phyloP scores from a whole-genome alignment of 2,329 filamentous ascomycete genomes.

The Byssothecium circinans region DNA sequence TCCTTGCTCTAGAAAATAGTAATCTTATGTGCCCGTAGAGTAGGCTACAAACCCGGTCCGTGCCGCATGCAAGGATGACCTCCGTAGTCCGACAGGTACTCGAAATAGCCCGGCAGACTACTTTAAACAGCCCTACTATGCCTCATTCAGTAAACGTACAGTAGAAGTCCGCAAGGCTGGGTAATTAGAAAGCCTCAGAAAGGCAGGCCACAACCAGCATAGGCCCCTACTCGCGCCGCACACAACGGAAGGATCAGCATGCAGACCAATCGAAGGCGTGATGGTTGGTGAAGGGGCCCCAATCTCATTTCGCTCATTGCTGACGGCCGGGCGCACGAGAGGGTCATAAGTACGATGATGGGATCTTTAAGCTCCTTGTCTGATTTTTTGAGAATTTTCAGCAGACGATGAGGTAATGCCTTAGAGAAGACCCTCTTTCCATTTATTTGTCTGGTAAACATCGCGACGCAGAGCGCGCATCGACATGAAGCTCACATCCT shows the following conservation, averaged over 20 bases:
- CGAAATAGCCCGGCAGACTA: background rate
- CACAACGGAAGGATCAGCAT: too few relatives aligned
- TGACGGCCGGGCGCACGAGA: background rate
- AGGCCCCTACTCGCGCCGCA: too few relatives aligned
- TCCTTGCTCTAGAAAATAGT: too few relatives aligned
- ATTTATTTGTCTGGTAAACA: background rate
- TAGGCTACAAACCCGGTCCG: too few relatives aligned
- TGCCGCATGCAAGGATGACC: background rate
- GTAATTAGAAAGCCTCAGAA: background rate
- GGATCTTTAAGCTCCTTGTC: background rate
- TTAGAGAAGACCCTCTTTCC: background rate
- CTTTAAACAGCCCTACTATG: background rate
- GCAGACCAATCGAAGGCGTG: too few relatives aligned
- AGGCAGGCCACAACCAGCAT: too few relatives aligned
- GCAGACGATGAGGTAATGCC: background rate
- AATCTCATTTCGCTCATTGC: background rate
- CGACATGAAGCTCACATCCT: constrained; percentile 4
- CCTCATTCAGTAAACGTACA: background rate
- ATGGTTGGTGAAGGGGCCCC: background rate
- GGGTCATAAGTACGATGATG: background rate
- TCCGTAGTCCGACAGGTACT: background rate
- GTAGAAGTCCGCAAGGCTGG: background rate
- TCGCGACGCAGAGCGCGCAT: constrained; percentile 2
- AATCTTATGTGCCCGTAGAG: too few relatives aligned
- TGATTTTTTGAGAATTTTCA: too few relatives aligned